Conservation (phyloP, 257 asterid species). For the Solanum neorickii region DNA sequence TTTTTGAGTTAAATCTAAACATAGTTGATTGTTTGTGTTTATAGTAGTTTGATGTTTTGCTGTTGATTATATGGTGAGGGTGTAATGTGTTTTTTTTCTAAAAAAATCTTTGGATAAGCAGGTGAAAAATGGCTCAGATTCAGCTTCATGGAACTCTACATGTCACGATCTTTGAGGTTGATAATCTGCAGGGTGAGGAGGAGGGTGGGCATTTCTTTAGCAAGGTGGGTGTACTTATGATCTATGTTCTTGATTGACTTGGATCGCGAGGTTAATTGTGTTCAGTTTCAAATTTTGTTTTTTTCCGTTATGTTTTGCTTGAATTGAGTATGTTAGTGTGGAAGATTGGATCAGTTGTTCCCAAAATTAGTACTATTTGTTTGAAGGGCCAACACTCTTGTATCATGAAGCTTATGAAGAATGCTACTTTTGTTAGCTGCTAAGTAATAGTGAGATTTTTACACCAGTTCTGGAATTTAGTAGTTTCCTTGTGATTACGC, state of each 20-base stretch:
- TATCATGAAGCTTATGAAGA: neutral
- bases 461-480: neutral
- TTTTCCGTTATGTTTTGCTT: neutral
- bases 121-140: slow-evolving; percentile 25
- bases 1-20: neutral
- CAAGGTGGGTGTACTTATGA: slow-evolving; percentile 9
- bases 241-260: neutral
- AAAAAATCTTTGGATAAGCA: neutral
- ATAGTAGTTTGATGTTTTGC: neutral
- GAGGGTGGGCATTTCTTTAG: slow-evolving; percentile 17
- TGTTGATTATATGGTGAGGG: neutral
- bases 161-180: slow-evolving; percentile 35
- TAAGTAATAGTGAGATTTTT: neutral
- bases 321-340: neutral
- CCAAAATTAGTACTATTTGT: neutral
- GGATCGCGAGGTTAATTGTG: neutral
- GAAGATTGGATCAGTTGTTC: neutral
- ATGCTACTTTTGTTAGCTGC: neutral
- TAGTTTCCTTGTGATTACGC: neutral
- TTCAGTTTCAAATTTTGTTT: neutral
- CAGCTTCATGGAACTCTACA: slow-evolving; percentile 40
- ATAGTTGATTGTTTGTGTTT: neutral
- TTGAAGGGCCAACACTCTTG: neutral
- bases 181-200: slow-evolving; percentile 8
- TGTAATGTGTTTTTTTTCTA: neutral